A percentile compares a stretch with the other conserved stretches of the same genome.
Conservation (phyloP, 345 rosid species). For the Corchorus capsularis region DNA sequence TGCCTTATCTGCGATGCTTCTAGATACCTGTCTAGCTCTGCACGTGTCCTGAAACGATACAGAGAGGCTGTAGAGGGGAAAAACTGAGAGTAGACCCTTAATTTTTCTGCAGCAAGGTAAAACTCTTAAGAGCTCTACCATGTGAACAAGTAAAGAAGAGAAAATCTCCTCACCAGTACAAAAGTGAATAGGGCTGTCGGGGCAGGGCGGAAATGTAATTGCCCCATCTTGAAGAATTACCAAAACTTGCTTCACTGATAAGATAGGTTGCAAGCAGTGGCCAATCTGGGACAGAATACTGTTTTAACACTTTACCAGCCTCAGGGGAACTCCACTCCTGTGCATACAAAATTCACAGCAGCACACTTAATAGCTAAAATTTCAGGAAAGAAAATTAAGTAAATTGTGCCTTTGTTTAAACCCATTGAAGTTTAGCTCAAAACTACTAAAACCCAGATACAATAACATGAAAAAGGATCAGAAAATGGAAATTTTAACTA, state of each 20-base stretch:
- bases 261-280: constrained; percentile 84
- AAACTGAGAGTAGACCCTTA: constrained; percentile 58
- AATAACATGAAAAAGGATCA: background rate
- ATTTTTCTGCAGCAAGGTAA: constrained; percentile 18
- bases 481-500: background rate
- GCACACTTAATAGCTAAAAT: background rate
- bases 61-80: constrained; percentile 48
- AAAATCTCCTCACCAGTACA: constrained; percentile 60
- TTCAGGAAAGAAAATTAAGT: background rate
- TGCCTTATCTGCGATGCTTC: constrained; percentile 95
- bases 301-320: constrained; percentile 73
- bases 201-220: constrained; percentile 91
- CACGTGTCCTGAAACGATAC: constrained; percentile 77
- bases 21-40: constrained; percentile 86
- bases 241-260: constrained; percentile 87
- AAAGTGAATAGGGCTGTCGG: constrained; percentile 85
- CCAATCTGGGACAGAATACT: constrained; percentile 90
- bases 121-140: constrained; percentile 19
- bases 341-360: constrained; percentile 20
- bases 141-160: constrained; percentile 6
- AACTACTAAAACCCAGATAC: background rate
- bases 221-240: constrained; percentile 76
- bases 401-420: background rate
- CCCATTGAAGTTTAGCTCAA: background rate
- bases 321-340: constrained; percentile 77